phyloP scores from a whole-genome alignment of 1,284 basidiomycete genomes.

The Taiwanofungus camphoratus region DNA sequence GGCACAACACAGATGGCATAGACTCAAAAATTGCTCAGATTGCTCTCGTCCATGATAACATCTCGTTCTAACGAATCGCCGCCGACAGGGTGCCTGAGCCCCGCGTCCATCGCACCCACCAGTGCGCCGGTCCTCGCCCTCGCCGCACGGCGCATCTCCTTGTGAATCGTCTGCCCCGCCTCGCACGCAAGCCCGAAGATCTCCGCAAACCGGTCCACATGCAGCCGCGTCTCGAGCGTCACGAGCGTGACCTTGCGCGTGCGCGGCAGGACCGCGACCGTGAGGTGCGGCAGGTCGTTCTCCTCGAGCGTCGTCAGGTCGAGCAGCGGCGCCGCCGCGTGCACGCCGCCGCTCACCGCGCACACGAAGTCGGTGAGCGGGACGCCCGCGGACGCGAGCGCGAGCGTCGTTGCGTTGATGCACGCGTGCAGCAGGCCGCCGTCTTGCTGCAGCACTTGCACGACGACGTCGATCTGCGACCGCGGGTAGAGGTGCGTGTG shows the following conservation, averaged over 20 bases:
- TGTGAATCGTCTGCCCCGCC: conserved; percentile 73
- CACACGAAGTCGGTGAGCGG: conserved; percentile 89
- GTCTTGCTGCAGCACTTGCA: conserved; percentile 92
- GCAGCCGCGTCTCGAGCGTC: conserved; percentile 91
- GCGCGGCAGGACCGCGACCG: conserved; percentile 84
- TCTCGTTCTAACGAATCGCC: conserved; percentile 18
- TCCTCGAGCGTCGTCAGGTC: conserved; percentile 90
- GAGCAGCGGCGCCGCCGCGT: conserved; percentile 72
- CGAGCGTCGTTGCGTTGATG: conserved; percentile 93
- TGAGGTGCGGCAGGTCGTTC: conserved; percentile 82
- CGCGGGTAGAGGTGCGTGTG: conserved; percentile 90
- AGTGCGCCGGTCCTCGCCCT: conserved; percentile 59
- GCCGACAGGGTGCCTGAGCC: conserved; percentile 16
- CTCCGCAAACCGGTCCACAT: conserved; percentile 89
- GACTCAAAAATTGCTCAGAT: no score
- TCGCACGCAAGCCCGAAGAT: conserved; percentile 78
- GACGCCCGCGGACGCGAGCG: conserved; percentile 87
- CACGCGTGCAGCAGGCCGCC: conserved; percentile 90
- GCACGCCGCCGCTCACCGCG: conserved; percentile 77
- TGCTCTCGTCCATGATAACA: conserved; percentile 19
- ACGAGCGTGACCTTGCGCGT: conserved; percentile 82
- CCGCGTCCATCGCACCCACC: conserved; percentile 41
- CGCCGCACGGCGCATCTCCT: conserved; percentile 80
- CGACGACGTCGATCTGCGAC: conserved; percentile 89
- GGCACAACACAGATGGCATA: no score